Evolutionary conservation across 1,139 yeast species (phyloP).

Genomic region (Fermentozyma sake): DNA sequence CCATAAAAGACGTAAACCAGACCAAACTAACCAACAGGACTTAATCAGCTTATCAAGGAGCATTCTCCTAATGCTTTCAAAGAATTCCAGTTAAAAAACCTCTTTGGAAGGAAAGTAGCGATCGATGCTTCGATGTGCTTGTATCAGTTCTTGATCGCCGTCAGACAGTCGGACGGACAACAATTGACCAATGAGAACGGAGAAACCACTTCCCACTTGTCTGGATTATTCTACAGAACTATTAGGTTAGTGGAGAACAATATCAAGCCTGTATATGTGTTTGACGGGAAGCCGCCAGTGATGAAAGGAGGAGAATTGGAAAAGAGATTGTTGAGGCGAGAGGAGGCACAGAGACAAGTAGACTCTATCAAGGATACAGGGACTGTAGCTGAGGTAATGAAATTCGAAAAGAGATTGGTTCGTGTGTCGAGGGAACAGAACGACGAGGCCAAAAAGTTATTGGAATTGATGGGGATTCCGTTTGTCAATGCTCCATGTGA

Average conservation of each 20-base stretch:
- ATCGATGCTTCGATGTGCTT: slow-evolving; percentile 89
- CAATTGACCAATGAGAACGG: slow-evolving; percentile 85
- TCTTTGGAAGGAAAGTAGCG: slow-evolving; percentile 93
- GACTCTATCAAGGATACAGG: slow-evolving; percentile 78
- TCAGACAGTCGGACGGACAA: slow-evolving; percentile 94
- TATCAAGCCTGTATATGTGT: slow-evolving; percentile 91
- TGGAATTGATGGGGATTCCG: slow-evolving; percentile 92
- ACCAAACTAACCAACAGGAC: slow-evolving; percentile 36
- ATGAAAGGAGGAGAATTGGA: slow-evolving; percentile 90
- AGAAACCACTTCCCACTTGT: slow-evolving; percentile 90
- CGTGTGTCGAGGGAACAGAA: slow-evolving; percentile 85
- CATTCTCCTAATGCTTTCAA: slow-evolving; percentile 82
- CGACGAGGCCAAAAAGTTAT: slow-evolving; percentile 81
- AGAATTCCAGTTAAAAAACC: slow-evolving; percentile 74
- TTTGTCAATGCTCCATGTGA: slow-evolving; percentile 93
- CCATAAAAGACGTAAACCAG: slow-evolving; percentile 9
- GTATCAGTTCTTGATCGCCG: slow-evolving; percentile 92
- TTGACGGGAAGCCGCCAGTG: slow-evolving; percentile 94
- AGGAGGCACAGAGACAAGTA: slow-evolving; percentile 74
- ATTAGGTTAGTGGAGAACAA: slow-evolving; percentile 85
- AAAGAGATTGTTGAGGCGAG: slow-evolving; percentile 75
- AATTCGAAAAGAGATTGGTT: slow-evolving; percentile 83
- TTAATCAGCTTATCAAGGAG: slow-evolving; percentile 76
- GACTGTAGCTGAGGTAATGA: slow-evolving; percentile 68
- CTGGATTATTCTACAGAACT: slow-evolving; percentile 95